phyloP scores from a whole-genome alignment of 345 rosid species.

The Turnera subulata region DNA sequence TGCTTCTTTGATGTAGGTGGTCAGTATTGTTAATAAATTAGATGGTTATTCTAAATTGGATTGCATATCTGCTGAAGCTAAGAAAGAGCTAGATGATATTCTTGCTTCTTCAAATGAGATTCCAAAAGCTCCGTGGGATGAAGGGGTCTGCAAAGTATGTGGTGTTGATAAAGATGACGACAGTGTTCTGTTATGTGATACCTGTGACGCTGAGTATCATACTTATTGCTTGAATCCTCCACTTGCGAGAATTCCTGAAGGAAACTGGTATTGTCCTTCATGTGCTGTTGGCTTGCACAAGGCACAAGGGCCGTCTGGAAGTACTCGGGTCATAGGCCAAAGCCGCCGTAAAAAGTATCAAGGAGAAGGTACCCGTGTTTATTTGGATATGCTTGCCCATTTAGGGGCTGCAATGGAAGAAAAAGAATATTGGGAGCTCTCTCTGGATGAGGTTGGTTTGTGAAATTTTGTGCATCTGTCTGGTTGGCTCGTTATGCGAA shows the following conservation, averaged over 20 bases:
- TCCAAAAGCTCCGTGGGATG: conserved; percentile 99
- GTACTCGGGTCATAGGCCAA: conserved; percentile 36
- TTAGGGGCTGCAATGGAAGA: conserved; percentile 62
- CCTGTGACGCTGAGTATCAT: conserved; percentile 97
- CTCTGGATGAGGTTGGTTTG: conserved; percentile 72
- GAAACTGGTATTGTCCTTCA: conserved; percentile 99
- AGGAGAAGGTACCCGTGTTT: conserved; percentile 65
- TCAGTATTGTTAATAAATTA: conserved; percentile 58
- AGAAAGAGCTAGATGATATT: conserved; percentile 62
- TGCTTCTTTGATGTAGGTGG: conserved; percentile 54
- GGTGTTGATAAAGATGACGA: conserved; percentile 97
- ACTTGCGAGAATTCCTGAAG: conserved; percentile 89
- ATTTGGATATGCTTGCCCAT: conserved; percentile 55
- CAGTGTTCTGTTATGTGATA: conserved; percentile 94
- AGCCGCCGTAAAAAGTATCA: conserved; percentile 51
- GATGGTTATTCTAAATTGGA: conserved; percentile 53
- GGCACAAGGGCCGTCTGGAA: conserved; percentile 47
- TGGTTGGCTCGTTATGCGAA: too few relatives aligned
- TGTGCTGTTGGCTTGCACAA: conserved; percentile 55
- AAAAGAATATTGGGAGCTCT: conserved; percentile 83
- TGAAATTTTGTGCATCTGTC: too few relatives aligned
- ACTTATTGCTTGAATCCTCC: conserved; percentile 99
- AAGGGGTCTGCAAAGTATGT: conserved; percentile 96
- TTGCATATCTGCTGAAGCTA: conserved; percentile 50
- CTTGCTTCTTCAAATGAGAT: conserved; percentile 60